Base-by-base conservation (phyloP, 1,284 basidiomycete genomes). In the Flammula alnicola region DNA sequence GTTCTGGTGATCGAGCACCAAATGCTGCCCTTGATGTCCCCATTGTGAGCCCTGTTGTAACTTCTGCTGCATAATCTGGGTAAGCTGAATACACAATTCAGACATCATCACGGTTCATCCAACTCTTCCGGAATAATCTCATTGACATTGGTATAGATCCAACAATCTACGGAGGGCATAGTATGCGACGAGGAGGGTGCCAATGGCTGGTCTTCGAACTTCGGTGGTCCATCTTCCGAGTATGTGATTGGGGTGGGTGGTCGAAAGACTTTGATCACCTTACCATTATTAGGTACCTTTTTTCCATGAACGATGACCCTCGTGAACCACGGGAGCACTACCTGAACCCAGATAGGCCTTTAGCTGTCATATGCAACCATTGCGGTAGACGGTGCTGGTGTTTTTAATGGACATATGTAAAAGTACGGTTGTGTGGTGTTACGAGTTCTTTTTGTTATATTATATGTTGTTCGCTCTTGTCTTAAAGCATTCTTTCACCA, bases 231-330 rank as follows among this genome's bases (percentile, higher is more conserved):
- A 44, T 71, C 0, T 47, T 58, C 1, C 41, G 55, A 5, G 63
- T 72, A 31, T 73, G 71, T 49, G 62, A 70, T 25, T 73, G 69
- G 70, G 68, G 67, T 23, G 69, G 70, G 2, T 72, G 70, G 71
- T 66, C 64, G 31, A 62, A 52, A 0, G 66, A 70, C 17, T 68
- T 70, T 44, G 52, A 57, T 0, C 57, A 64, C 46, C 27, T 68
- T 42, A 71, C 67, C 0, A 71, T 73, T 41, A 59, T 71, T 12
- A 66, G 66, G 41, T 72, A 72, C 43, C 54, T 73, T 1, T 64
- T 71, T 23, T 71, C 68, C 0, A 68, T 59, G 59, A 70, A 66
- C 47, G 64, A 73, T 45, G 54, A 68, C 25, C 66, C 67, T 3
- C 52, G 40, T 0, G 55, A 63, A 22, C 44, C 41, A 2, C 54